phyloP scores from a whole-genome alignment of 1,139 yeast species.

The Spathaspora sp. region DNA sequence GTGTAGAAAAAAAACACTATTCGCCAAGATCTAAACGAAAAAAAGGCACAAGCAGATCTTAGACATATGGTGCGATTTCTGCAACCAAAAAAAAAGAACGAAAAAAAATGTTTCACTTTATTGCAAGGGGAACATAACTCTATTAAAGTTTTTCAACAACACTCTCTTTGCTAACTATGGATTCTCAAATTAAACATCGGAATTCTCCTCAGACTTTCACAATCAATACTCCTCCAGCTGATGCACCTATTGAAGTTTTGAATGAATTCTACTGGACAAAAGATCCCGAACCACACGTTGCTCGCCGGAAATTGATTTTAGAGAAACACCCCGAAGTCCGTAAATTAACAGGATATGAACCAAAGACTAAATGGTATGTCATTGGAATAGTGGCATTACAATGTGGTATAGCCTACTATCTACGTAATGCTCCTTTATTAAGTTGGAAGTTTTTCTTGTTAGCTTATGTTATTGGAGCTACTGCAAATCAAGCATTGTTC shows the following conservation, averaged over 20 bases:
- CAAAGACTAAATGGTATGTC: constrained; percentile 76
- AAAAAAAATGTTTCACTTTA: neutral
- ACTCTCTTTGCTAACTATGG: constrained; percentile 7
- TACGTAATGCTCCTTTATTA: constrained; percentile 56
- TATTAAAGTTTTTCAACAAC: neutral
- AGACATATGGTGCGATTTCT: neutral
- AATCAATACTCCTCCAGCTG: constrained; percentile 45
- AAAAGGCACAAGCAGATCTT: neutral
- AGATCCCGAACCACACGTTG: constrained; percentile 77
- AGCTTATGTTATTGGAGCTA: constrained; percentile 83
- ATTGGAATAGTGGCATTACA: constrained; percentile 64
- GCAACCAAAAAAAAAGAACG: neutral
- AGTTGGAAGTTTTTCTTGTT: constrained; percentile 55
- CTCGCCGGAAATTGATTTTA: constrained; percentile 70
- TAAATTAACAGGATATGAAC: constrained; percentile 84
- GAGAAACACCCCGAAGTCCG: constrained; percentile 76
- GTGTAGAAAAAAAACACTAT: neutral
- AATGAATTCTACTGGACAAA: constrained; percentile 82
- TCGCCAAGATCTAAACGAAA: neutral
- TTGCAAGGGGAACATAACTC: neutral
- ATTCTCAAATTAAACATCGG: constrained; percentile 35
- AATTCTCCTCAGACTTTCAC: constrained; percentile 33
- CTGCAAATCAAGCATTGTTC: constrained; percentile 79
- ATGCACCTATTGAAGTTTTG: constrained; percentile 39
- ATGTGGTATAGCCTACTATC: constrained; percentile 56